Percentiles rank a stretch among this genome's conserved stretches.
These are phyloP conservation scores for Geranium incanum DNA, from an alignment of 441 rosid species.

Conservation along the genomic window DNA sequence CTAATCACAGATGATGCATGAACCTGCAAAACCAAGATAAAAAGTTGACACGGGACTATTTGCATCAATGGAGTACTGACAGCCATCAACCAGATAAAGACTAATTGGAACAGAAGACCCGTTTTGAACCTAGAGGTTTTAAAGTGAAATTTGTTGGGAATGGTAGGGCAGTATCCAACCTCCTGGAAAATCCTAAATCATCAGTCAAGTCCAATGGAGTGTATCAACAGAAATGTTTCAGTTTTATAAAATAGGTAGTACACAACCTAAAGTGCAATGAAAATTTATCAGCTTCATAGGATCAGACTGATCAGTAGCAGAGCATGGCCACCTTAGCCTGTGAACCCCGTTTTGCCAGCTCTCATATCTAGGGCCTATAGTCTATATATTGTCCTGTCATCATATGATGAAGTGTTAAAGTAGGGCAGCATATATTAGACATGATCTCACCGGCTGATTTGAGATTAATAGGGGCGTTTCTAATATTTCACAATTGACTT, in stretches of 20 bases:
- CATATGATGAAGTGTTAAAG: neutral
- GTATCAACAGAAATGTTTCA: neutral
- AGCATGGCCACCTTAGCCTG: neutral
- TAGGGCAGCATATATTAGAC: neutral
- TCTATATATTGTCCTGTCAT: neutral
- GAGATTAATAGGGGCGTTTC: neutral
- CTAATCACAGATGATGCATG: constrained; percentile 78
- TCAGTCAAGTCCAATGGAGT: neutral
- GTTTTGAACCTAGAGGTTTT: neutral
- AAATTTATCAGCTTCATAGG: neutral
- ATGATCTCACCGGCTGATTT: neutral
- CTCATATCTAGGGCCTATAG: neutral
- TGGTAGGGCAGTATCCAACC: neutral
- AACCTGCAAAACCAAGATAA: constrained; percentile 47
- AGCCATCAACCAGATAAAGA: constrained; percentile 2
- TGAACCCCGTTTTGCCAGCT: neutral
- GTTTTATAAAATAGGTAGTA: neutral
- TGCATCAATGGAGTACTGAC: neutral
- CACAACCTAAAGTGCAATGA: neutral
- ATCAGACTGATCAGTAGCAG: neutral
- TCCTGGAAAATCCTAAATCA: neutral
- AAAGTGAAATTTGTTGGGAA: neutral
- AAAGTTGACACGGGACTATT: constrained; percentile 14
- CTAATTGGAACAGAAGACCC: neutral
- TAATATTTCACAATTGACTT: neutral